Conservation (phyloP, 148 eudicot genomes). For the Rhododendron williamsianum region DNA sequence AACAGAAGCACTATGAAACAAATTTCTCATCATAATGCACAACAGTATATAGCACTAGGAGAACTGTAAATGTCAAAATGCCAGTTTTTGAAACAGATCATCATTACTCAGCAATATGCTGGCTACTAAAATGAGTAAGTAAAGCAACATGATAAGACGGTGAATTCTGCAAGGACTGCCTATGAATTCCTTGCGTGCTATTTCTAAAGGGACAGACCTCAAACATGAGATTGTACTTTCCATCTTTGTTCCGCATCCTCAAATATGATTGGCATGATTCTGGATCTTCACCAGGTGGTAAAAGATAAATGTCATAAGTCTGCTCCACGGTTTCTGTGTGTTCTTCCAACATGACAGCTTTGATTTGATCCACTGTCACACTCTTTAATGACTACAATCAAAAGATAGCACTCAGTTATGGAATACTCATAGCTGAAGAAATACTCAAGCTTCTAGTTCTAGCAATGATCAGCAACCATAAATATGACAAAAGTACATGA, state of each 20-base stretch:
- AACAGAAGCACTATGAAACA: background rate
- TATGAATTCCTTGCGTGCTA: background rate
- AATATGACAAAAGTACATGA: background rate
- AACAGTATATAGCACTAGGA: background rate
- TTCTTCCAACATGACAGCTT: conserved; percentile 47
- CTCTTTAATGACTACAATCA: conserved; percentile 56
- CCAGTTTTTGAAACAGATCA: background rate
- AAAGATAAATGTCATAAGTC: conserved; percentile 86
- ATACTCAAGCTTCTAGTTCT: background rate
- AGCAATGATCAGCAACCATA: background rate
- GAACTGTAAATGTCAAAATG: background rate
- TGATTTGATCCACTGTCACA: conserved; percentile 61
- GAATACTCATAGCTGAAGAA: background rate
- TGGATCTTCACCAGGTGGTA: conserved; percentile 98
- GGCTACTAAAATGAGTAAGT: background rate
- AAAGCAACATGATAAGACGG: background rate
- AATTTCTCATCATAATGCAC: background rate
- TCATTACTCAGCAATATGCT: background rate
- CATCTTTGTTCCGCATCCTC: conserved; percentile 95
- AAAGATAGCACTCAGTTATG: conserved; percentile 9
- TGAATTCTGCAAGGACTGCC: background rate
- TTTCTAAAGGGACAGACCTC: conserved; percentile 49
- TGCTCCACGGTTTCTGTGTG: conserved; percentile 54
- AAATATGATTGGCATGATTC: conserved; percentile 94
- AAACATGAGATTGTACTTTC: conserved; percentile 97